Base-by-base conservation (phyloP, 2,329 filamentous ascomycete genomes). In the Dothistroma pini region DNA sequence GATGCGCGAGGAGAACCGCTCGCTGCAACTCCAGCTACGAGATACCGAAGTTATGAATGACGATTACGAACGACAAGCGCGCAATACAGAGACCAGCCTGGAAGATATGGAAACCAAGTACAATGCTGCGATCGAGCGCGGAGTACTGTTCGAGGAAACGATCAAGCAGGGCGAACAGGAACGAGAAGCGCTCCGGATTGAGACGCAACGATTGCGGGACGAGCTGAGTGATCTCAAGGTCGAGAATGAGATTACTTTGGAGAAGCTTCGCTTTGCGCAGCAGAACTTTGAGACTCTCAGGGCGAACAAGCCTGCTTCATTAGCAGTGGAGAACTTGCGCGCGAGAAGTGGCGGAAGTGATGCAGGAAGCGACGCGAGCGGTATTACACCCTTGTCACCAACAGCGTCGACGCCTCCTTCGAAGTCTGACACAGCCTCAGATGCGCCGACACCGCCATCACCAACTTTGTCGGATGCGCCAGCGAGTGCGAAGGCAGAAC, bases 1-100 rank as follows among this genome's bases (percentile, higher is more conserved):
- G 9, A 83, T 99, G 70, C 89, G 95, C 72, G 93, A 99, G 67
- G 76, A 86, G 54, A 96, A 92, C 75, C 84, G 95, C 66, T 87
- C 88, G 3, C 78, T 97, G 63, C 89, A 95, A 71, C 81, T 96
- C 65, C 90, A 85, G 76, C 80, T 99, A 60, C 88, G 95, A 68
- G 95, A 99, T 75, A 96, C 93, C 69, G 95, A 99, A 77, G 95
- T 99, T 58, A 91, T 90, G 74, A 99, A 97, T 78, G 95, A 99
- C 81, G 95, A 99, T 76, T 97, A 93, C 74, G 95, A 99, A 80
- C 88, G 92, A 67, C 93, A 97, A 79, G 93, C 95, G 68, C 88
- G 95, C 69, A 95, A 97, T 76, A 97, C 93, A 31, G 93, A 91
- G 38, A 97, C 93, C 50, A 97, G 93, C 55, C 85, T 97, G 64